Percentiles rank a stretch among this genome's conserved stretches.
phyloP scores from a whole-genome alignment of 2,329 filamentous ascomycete genomes.

The Penicillium capsulatum region DNA sequence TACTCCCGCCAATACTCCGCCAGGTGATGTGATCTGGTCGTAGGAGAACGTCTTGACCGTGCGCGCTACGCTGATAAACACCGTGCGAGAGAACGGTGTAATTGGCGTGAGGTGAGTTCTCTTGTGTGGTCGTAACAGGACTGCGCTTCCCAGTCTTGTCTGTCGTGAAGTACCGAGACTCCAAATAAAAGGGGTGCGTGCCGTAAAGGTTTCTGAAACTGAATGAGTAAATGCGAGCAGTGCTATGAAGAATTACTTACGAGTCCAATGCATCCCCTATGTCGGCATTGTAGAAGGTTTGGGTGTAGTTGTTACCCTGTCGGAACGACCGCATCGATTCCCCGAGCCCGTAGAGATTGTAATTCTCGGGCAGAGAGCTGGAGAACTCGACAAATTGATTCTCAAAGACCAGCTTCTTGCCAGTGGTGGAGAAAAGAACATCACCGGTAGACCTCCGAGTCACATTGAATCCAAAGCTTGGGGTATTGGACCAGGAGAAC shows the following conservation, averaged over 20 bases:
- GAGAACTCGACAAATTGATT: conserved; percentile 74
- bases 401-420: conserved; percentile 64
- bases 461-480: conserved; percentile 55
- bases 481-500: conserved; percentile 55
- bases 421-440: conserved; percentile 63
- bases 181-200: conserved; percentile 71
- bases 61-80: conserved; percentile 71
- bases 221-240: background rate
- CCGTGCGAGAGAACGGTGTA: conserved; percentile 70
- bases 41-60: conserved; percentile 69
- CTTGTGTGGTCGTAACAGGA: conserved; percentile 53
- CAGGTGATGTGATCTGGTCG: conserved; percentile 63
- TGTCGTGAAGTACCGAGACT: conserved; percentile 68
- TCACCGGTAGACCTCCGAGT: conserved; percentile 59
- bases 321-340: conserved; percentile 68
- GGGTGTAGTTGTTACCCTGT: conserved; percentile 67
- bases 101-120: conserved; percentile 48
- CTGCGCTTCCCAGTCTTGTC: conserved; percentile 48
- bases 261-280: conserved; percentile 53
- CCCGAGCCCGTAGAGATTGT: conserved; percentile 71
- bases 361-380: conserved; percentile 62
- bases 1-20: conserved; percentile 68
- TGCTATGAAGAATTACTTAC: conserved; percentile 21
- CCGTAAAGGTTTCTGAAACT: conserved; percentile 71
- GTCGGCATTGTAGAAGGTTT: conserved; percentile 66